Evolutionary conservation across 2,329 filamentous ascomycete genomes (phyloP).

Genomic region (Cephalotrichum gorgonifer): DNA sequence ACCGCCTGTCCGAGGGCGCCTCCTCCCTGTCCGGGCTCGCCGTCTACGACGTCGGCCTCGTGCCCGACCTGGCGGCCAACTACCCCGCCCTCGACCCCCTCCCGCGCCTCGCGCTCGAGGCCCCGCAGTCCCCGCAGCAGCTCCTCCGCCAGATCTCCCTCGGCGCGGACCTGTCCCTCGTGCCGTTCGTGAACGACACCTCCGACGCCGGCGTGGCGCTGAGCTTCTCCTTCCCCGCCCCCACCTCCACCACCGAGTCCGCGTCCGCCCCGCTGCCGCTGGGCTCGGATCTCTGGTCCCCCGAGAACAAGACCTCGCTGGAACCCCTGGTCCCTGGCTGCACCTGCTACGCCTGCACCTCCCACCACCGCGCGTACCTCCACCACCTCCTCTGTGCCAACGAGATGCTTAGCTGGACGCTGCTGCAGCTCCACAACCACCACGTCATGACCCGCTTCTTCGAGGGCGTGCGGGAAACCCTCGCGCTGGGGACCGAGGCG

Average conservation of each 20-base stretch:
- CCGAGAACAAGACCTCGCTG: constrained; percentile 49
- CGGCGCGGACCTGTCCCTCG: constrained; percentile 69
- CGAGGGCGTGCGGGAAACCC: constrained; percentile 51
- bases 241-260: constrained; percentile 9
- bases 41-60: constrained; percentile 62
- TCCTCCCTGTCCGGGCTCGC: constrained; percentile 57
- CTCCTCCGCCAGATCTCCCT: constrained; percentile 65
- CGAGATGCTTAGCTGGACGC: constrained; percentile 93
- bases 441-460: constrained; percentile 66
- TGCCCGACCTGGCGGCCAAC: constrained; percentile 53
- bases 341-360: constrained; percentile 70
- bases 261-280: constrained; percentile 33
- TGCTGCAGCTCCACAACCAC: constrained; percentile 90
- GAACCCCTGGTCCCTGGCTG: constrained; percentile 55
- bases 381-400: constrained; percentile 81
- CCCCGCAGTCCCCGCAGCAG: constrained; percentile 61
- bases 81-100: constrained; percentile 45
- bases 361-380: constrained; percentile 78
- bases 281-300: constrained; percentile 69
- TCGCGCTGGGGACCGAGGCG: constrained; percentile 39
- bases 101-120: constrained; percentile 65
- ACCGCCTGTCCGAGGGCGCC: constrained; percentile 54
- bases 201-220: constrained; percentile 84
- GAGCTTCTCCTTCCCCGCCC: constrained; percentile 61
- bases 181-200: constrained; percentile 62